phyloP scores from a whole-genome alignment of 2,329 filamentous ascomycete genomes.

The Fusarium anguioides region DNA sequence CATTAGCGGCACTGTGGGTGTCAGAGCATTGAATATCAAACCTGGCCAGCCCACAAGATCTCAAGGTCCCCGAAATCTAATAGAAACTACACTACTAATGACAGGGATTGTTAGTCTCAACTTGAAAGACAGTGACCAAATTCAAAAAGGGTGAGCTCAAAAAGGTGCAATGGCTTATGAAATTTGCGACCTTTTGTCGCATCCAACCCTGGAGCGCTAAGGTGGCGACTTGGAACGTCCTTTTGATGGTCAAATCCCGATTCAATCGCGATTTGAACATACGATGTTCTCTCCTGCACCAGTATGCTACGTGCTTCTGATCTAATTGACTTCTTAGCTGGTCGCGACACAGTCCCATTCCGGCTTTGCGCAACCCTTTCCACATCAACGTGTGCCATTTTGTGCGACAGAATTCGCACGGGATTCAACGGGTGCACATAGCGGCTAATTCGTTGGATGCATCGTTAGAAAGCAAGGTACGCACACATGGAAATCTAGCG shows the following conservation, averaged over 20 bases:
- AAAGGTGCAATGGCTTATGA: slow-evolving; percentile 20
- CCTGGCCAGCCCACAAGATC: background rate
- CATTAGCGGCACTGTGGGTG: background rate
- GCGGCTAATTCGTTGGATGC: slow-evolving; percentile 22
- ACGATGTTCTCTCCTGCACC: background rate
- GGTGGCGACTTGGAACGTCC: slow-evolving; percentile 12
- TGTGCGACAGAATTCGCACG: slow-evolving; percentile 36
- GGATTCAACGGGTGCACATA: slow-evolving; percentile 38
- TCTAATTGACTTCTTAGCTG: background rate
- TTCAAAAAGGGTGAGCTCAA: slow-evolving; percentile 7
- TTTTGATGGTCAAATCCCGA: slow-evolving; percentile 25
- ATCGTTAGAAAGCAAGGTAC: slow-evolving; percentile 26
- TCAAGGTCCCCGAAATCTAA: background rate
- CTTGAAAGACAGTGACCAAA: background rate
- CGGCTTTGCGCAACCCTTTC: slow-evolving; percentile 24
- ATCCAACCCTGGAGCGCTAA: slow-evolving; percentile 12
- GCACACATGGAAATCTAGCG: slow-evolving; percentile 36
- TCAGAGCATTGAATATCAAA: background rate
- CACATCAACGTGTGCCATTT: slow-evolving; percentile 24
- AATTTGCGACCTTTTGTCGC: slow-evolving; percentile 19
- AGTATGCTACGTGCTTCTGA: background rate
- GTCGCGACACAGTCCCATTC: background rate
- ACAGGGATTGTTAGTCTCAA: background rate
- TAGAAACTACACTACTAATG: background rate
- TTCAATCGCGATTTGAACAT: background rate